Base-by-base conservation (phyloP, 108 stramenopile genomes). In the Cyclotella baltica region DNA sequence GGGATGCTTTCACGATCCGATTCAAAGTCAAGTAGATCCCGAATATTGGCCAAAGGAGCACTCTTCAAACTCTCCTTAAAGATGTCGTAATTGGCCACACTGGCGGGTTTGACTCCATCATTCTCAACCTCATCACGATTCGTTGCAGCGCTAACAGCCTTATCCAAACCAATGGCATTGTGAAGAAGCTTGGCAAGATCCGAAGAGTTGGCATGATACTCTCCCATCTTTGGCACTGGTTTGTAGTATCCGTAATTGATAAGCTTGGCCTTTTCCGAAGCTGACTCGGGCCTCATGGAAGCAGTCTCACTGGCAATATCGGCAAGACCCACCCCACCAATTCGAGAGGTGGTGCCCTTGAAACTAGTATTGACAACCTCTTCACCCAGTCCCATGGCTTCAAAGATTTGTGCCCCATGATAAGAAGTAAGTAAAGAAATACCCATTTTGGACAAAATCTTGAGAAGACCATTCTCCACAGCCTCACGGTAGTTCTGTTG, bases 391-490 rank as follows among this genome's bases (percentile, higher is more conserved):
- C 98, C 98, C 62, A 98, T 86, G 28, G 96, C 96, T 78, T 98
- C 98, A 63, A 98, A 98, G 62, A 98, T 97, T 87, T 98, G 97
- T 13, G 97, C 97, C 33, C 97, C 97, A 25, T 92, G 84, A 76
- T 98, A 98, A 2, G 94, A 95, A 23, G 96, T 87, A n/a, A 98
- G 86, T 11, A 96, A 81, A n/a, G 90, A 90, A 73, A 98, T 98
- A 53, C 97, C 97, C 89, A 98, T 98, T 85, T 98, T 98, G 37
- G 92, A 93, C 77, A 98, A 83, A 72, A 97, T 96, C 86, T 98
- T 98, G 61, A 98, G 84, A 37, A 98, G 73, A 59, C 98, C 98
- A 67, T 92, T 87, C 57, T 96, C 95, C 6, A 97, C 86, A 30
- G 96, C 92, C 67, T 75, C 77, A 67, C 97, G 92, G 87, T 97